Evolutionary conservation across 108 stramenopile genomes (phyloP).

Genomic region (Nitzschia sp.): DNA sequence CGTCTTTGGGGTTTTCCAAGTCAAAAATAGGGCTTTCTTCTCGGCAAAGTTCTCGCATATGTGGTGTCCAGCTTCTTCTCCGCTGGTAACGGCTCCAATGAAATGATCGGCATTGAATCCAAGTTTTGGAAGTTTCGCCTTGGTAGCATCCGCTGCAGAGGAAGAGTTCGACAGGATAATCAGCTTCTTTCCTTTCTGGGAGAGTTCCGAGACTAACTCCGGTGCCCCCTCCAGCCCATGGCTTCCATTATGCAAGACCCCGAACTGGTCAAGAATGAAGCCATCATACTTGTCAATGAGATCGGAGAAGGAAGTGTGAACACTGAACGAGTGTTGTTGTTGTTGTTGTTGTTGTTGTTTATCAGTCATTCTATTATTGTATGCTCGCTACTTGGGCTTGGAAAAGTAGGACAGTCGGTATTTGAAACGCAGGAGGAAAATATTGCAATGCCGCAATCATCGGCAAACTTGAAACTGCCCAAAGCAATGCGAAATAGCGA

Average conservation of each 20-base stretch:
- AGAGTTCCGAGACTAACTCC: conserved; percentile 54
- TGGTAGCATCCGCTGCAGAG: conserved; percentile 45
- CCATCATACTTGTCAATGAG: conserved; percentile 63
- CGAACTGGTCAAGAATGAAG: conserved; percentile 92
- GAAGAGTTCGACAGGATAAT: conserved; percentile 88
- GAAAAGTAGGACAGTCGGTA: too few relatives aligned
- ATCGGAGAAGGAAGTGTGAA: not conserved
- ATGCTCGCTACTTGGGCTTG: too few relatives aligned
- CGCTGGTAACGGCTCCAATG: conserved; percentile 79
- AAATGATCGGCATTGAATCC: conserved; percentile 74
- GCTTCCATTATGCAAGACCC: conserved; percentile 88
- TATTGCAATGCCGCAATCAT: too few relatives aligned
- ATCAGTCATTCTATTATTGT: too few relatives aligned
- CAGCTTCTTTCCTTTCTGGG: conserved; percentile 57
- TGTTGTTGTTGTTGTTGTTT: too few relatives aligned
- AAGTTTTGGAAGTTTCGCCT: conserved; percentile 56
- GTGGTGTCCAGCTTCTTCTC: conserved; percentile 59
- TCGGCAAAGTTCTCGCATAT: conserved; percentile 41
- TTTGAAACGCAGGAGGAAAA: too few relatives aligned
- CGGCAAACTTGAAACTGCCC: too few relatives aligned
- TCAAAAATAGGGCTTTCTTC: conserved; percentile 65
- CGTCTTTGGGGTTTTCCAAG: conserved; percentile 57
- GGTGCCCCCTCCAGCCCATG: conserved; percentile 61
- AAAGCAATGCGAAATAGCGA: too few relatives aligned
- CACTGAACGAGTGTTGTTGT: too few relatives aligned